Base-by-base conservation (phyloP, 1,139 yeast species). In the Hyphopichia buzzinii region DNA sequence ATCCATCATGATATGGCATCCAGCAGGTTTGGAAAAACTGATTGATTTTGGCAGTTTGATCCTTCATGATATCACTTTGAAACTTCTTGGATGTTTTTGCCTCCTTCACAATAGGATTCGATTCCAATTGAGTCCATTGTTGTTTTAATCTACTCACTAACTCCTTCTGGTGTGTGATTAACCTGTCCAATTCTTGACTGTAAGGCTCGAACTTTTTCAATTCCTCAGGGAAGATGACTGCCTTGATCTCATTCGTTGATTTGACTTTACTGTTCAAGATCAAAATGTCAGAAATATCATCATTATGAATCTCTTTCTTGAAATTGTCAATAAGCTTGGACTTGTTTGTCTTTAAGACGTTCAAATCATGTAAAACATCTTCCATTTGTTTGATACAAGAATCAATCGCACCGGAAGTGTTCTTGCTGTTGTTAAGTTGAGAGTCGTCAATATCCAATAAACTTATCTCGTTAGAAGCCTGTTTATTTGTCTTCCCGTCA, bases 201-300 rank as follows among this genome's bases (percentile, higher is more conserved):
- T 79, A 81, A 0, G 85, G 85, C 27, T 77, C 76, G 55, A 88
- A 92, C 58, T 92, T 92, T 36, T 74, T 77, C 45, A 92, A 64
- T 55, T 89, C 96, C 38, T 77, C 74, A 12, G 81, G 77, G 55
- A 90, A 90, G 15, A 87, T 71, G 26, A 67, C 62, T 21, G 68
- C 64, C 46, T 72, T 73, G 38, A 83, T 72, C 44, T 84, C 92
- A 30, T 72, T 67, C 15, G 79, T 79, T 3, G 74, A 53, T 40
- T 73, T 72, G 24, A 74, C 67, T 36, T 77, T 76, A 46, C 81
- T 79, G 55, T 86, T 84, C 46, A 84, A 64, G 4, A 92, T 76
- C 26, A 92, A 68, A 17, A 84, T 70, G 39, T 85, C 82, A 0
- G 96, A 84, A 35, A 90, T 88, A 54, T 92, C 97, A 58, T 92